Evolutionary conservation across 768 basidiomycete genomes (phyloP).

Genomic region (Boletus rubroflammeus): DNA sequence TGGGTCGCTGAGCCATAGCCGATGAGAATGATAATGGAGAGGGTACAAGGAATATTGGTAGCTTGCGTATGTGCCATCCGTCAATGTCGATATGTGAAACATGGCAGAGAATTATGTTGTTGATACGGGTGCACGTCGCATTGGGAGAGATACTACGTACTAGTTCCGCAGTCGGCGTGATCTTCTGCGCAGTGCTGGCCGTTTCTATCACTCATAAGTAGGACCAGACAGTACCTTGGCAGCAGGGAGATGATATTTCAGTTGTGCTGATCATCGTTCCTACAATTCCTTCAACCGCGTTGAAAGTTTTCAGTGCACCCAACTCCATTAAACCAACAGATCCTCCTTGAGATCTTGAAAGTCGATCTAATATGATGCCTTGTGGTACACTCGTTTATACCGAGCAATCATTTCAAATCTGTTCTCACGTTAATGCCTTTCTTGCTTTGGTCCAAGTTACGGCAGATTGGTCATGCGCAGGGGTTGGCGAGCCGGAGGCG

Average conservation of each 20-base stretch:
- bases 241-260: background rate
- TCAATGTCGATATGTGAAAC: background rate
- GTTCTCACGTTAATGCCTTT: background rate
- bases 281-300: background rate
- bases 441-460: background rate
- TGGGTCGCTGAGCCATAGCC: background rate
- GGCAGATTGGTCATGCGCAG: too few relatives aligned
- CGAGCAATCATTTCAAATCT: background rate
- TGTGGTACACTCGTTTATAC: background rate
- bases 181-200: background rate
- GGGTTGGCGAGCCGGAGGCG: too few relatives aligned
- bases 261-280: background rate
- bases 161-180: background rate
- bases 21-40: background rate
- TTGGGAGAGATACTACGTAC: background rate
- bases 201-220: background rate
- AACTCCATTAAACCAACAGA: background rate
- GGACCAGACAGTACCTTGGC: background rate
- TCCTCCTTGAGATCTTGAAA: background rate
- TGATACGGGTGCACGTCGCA: background rate
- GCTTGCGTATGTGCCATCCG: background rate
- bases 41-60: background rate
- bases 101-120: background rate
- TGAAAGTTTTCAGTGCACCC: background rate
- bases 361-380: background rate